Percentiles rank a stretch among this genome's conserved stretches.
Conservation (phyloP, 2,329 filamentous ascomycete genomes). For the Cladosporium sp. region DNA sequence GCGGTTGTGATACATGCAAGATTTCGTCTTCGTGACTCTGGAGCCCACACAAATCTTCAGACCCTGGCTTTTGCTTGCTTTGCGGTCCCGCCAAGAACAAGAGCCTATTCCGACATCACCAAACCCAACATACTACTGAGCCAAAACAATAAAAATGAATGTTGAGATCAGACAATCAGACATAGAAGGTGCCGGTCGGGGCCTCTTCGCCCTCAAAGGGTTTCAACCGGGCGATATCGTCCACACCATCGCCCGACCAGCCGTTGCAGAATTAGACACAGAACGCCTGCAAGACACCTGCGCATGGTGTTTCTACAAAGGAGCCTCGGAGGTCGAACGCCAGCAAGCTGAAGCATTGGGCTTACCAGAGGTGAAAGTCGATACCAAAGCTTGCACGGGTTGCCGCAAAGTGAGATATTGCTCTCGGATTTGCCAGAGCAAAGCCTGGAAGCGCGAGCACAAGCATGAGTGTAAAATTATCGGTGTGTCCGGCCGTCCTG, state of each 20-base stretch:
- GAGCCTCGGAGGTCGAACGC: conserved; percentile 22
- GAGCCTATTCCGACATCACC: not conserved
- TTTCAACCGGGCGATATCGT: conserved; percentile 48
- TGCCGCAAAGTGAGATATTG: conserved; percentile 59
- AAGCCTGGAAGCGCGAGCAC: conserved; percentile 57
- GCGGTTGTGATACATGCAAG: too few species aligned
- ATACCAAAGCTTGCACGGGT: conserved; percentile 53
- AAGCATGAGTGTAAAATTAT: conserved; percentile 57
- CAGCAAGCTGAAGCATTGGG: conserved; percentile 35
- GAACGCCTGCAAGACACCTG: conserved; percentile 52
- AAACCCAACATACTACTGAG: not conserved
- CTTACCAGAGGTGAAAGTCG: conserved; percentile 20
- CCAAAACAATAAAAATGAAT: conserved; percentile 37
- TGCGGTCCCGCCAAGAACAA: not conserved
- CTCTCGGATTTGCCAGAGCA: conserved; percentile 55
- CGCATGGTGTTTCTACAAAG: conserved; percentile 49
- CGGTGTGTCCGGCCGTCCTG: conserved; percentile 35
- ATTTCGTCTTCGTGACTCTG: too few species aligned
- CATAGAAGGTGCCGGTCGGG: conserved; percentile 42
- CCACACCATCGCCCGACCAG: conserved; percentile 46
- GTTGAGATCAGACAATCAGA: conserved; percentile 22
- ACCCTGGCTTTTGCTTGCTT: not conserved
- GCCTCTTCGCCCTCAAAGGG: conserved; percentile 51
- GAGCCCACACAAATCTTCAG: not conserved
- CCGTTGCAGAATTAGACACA: conserved; percentile 52